Conservation (phyloP, 2,329 filamentous ascomycete species). For the Pseudogymnoascus sp. region DNA sequence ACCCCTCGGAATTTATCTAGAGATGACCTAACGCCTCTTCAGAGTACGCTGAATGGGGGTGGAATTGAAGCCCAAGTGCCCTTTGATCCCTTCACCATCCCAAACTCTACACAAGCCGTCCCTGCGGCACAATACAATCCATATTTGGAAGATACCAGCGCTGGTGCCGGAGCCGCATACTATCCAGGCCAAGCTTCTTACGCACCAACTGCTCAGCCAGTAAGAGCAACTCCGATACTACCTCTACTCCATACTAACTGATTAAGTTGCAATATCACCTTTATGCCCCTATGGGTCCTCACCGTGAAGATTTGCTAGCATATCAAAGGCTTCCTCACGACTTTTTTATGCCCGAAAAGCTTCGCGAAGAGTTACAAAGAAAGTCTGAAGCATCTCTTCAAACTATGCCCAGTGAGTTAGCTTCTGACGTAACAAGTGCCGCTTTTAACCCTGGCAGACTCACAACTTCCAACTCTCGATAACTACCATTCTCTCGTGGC, state of each 20-base stretch:
- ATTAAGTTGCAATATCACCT: constrained; percentile 79
- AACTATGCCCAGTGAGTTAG: constrained; percentile 62
- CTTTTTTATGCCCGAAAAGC: constrained; percentile 80
- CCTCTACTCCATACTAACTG: constrained; percentile 17
- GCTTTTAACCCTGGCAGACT: constrained; percentile 34
- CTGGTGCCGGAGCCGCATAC: constrained; percentile 50
- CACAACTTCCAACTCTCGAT: constrained; percentile 70
- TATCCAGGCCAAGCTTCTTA: constrained; percentile 53
- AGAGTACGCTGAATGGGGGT: constrained; percentile 40
- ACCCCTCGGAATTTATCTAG: neutral
- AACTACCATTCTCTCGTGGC: constrained; percentile 90
- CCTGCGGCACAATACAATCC: constrained; percentile 56
- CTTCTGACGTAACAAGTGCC: neutral
- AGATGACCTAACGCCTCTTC: neutral
- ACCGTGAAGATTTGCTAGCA: constrained; percentile 69
- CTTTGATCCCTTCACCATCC: constrained; percentile 59
- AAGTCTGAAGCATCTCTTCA: constrained; percentile 81
- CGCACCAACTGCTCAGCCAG: constrained; percentile 48
- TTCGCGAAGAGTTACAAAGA: constrained; percentile 82
- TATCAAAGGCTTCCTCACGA: constrained; percentile 86
- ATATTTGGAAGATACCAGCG: constrained; percentile 64
- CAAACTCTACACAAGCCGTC: constrained; percentile 44
- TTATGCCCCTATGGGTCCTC: constrained; percentile 80
- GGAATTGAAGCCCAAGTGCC: constrained; percentile 40
- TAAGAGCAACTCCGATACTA: constrained; percentile 29